Conservation (phyloP, 202 grass and related monocot species). For the Dendrocalamus latiflorus region DNA sequence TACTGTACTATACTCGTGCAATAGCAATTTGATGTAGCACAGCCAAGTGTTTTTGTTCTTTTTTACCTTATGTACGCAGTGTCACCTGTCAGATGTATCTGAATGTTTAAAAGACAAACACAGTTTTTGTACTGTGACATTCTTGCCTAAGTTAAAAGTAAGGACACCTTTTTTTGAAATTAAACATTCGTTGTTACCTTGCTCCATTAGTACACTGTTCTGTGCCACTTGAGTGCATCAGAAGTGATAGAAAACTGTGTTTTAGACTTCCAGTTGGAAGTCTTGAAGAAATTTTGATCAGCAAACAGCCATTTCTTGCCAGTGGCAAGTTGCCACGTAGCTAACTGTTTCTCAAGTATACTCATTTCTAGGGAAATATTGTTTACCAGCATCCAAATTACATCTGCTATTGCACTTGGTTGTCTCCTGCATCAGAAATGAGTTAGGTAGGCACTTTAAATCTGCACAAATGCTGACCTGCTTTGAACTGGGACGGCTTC, state of each 20-base stretch:
- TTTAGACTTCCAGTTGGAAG: too few species aligned
- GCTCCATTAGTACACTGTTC: background rate
- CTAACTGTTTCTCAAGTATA: background rate
- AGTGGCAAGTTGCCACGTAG: background rate
- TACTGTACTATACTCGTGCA: background rate
- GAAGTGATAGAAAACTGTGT: background rate
- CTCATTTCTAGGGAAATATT: background rate
- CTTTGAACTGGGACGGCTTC: background rate
- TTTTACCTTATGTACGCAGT: constrained; percentile 10
- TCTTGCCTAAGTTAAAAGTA: background rate
- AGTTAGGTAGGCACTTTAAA: background rate
- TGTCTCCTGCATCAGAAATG: background rate
- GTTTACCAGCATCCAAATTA: background rate
- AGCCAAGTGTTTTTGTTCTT: background rate
- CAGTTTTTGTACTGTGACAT: background rate
- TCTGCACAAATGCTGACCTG: background rate
- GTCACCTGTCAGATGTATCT: background rate
- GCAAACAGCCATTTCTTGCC: background rate
- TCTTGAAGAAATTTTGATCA: too few species aligned
- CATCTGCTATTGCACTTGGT: background rate
- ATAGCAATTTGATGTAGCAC: background rate
- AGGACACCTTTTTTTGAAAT: background rate
- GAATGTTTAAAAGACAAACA: background rate
- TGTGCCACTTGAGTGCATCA: background rate
- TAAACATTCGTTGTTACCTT: background rate